A percentile compares a stretch with the other conserved stretches of the same genome.
Evolutionary conservation across 306 rosid genomes (phyloP).

Genomic region (Pyrus bretschneideri): DNA sequence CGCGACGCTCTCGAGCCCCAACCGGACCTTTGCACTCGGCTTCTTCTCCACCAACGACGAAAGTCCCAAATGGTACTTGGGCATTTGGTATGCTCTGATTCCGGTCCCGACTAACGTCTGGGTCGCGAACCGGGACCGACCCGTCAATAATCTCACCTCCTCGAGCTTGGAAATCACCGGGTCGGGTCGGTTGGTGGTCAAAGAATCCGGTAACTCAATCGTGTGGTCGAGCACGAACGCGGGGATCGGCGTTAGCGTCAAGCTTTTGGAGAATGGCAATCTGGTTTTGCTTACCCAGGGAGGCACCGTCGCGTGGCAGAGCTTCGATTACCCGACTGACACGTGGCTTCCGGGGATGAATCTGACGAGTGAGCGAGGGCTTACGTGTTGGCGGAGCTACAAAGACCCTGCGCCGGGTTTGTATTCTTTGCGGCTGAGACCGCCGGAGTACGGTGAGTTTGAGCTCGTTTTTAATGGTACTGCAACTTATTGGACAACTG

Average conservation of each 20-base stretch:
- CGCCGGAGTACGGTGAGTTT: conserved; percentile 49
- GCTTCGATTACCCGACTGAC: conserved; percentile 73
- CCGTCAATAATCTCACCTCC: conserved; percentile 11
- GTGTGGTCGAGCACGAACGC: conserved; percentile 41
- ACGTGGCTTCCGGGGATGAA: conserved; percentile 85
- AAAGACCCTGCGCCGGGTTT: conserved; percentile 58
- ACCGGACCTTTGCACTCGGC: conserved; percentile 50
- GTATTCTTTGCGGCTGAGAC: conserved; percentile 51
- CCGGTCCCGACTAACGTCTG: conserved; percentile 42
- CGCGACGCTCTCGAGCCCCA: conserved; percentile 34
- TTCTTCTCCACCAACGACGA: conserved; percentile 29
- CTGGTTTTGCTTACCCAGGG: conserved; percentile 23
- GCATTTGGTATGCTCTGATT: conserved; percentile 41
- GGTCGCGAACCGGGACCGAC: conserved; percentile 62
- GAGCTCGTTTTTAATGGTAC: conserved; percentile 47
- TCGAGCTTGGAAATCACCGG: conserved; percentile 32
- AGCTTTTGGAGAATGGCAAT: conserved; percentile 50
- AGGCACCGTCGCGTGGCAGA: conserved; percentile 56
- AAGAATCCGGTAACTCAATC: conserved; percentile 21
- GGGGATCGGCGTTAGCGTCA: not conserved
- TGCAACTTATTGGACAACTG: conserved; percentile 59
- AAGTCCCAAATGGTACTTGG: conserved; percentile 32
- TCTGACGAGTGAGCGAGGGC: conserved; percentile 31
- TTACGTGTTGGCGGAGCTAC: conserved; percentile 45
- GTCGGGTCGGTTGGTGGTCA: conserved; percentile 40